Evolutionary conservation across 352 stramenopile genomes (phyloP), one percentile per base, ranked within the genome.

Genomic region (Phytophthora hibernalis): DNA sequence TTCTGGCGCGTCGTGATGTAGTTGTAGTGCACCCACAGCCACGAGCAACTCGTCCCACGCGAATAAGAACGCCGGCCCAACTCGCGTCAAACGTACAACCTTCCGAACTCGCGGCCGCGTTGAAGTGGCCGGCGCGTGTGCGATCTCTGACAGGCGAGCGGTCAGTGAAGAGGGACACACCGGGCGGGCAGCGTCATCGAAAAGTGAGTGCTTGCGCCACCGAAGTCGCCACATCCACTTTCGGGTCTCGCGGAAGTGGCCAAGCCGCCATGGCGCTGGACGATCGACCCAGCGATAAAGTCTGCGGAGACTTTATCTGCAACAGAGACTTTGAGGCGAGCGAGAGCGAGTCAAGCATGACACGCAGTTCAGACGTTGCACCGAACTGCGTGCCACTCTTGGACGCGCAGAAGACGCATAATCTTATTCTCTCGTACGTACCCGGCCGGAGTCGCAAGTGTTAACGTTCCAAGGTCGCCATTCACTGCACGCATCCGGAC

Each of bases 401-500:
- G 48, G 48, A 59, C 45, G 60, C 8, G 24, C 37, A 76, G 47
- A 70, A 26, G 48, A 31, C 18, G 42, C 57, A 30, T 15, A 43
- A 73, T 73, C 64, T 76, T 76, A 73, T 73, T 73, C 57, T 52
- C 54, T 11, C 22, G 12, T 16, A 22, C 12, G 18, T 20, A 45
- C 6, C 38, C 18, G 42, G 2, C 18, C 42, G 6, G 7, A 48
- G 42, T 48, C 28, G 49, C 49, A 28, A 48, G 42, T 16, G 49
- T 63, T 77, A 77, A 65, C 30, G 15, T 77, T 77, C 70, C 40
- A 76, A 56, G 55, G n/a, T 30, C 35, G 52, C 31, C 48, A n/a
- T n/a, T n/a, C n/a, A 53, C 63, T 38, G 62, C 53, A 44, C 42
- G 62, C 47, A 49, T 70, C 47, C 21, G 49, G 21, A 52, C 62